Evolutionary conservation across 306 rosid genomes (phyloP), one percentile per base, ranked within the genome.

Genomic region (Citrullus colocynthis): DNA sequence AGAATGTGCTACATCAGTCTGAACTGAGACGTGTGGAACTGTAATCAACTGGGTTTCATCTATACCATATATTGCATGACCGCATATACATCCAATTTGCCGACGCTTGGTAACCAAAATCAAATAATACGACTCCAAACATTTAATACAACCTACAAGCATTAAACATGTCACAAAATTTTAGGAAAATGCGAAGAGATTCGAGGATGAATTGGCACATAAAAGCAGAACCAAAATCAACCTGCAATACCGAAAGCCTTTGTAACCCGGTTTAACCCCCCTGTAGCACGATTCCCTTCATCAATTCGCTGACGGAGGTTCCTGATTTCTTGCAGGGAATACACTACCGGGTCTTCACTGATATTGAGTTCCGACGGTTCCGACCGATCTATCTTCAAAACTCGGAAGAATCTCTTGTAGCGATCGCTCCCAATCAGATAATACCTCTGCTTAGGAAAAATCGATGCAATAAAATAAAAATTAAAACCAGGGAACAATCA

Each of bases 321-420:
- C 78, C 90, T 88, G 77, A 95, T 92, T 83, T 95, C 98, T 18
- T 87, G 88, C 1, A 89, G 86, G 4, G 98, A 95, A 85, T 95
- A 95, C 6, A 90, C 83, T 10, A 88, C 97, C 0, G 97, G 98
- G 78, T 95, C 98, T 83, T 95, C 96, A 60, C 92, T 88, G 48
- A 92, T 81, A 37, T 87, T 88, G 73, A 95, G 91, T 84, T 95
- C 98, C 1, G 90, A 90, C 12, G 89, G 88, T 78, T 95, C 98
- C 10, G 95, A 90, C n/a, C 98, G 96, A 83, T 95, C 98, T 6
- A 95, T 89, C 86, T 95, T 95, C 84, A 95, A 80, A 21, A 95
- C 97, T 3, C 97, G 90, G 77, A 85, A 89, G 82, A 87, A 83
- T 74, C 82, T 86, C 88, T 92, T 92, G 80, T 87, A 84, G 66